Percentiles rank a stretch among this genome's conserved stretches.
These are phyloP conservation scores for Diaporthe eres DNA, from an alignment of 2,329 filamentous ascomycete species.

Conservation along the genomic window DNA sequence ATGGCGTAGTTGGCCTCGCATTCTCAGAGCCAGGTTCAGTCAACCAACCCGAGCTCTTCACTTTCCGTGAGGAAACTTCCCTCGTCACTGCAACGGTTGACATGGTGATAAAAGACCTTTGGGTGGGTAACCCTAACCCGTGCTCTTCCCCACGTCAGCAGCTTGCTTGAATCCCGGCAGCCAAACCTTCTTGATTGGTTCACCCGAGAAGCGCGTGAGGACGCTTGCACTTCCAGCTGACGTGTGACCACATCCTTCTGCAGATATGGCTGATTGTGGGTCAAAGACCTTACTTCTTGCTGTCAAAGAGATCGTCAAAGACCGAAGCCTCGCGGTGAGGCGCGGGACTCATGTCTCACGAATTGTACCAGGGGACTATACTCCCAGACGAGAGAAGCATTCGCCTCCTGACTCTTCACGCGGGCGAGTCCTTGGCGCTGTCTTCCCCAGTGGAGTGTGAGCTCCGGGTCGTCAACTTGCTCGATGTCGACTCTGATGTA, in stretches of 20 bases:
- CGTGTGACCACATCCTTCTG: neutral
- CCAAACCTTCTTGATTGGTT: no score
- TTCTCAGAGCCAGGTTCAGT: neutral
- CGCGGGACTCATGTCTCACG: neutral
- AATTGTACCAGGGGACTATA: neutral
- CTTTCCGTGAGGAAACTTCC: neutral
- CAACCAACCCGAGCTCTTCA: neutral
- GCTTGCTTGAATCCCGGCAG: neutral
- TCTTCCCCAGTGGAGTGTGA: neutral
- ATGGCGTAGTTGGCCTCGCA: neutral
- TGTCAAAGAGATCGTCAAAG: neutral
- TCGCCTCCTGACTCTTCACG: conserved; percentile 1
- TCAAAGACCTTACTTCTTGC: neutral
- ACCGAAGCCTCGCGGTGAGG: neutral
- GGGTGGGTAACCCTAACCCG: neutral
- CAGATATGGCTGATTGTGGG: no score
- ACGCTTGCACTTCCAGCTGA: neutral
- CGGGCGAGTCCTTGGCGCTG: neutral
- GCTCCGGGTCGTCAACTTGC: neutral
- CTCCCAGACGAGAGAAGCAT: conserved; percentile 9
- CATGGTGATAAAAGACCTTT: neutral
- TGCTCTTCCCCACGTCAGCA: neutral
- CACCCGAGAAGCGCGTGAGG: no score
- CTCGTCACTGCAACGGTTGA: neutral
- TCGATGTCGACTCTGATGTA: neutral